Percentiles rank a stretch among this genome's conserved stretches.
phyloP scores from a whole-genome alignment of 495 filamentous ascomycete genomes.

The Aspergillus bertholletiae region DNA sequence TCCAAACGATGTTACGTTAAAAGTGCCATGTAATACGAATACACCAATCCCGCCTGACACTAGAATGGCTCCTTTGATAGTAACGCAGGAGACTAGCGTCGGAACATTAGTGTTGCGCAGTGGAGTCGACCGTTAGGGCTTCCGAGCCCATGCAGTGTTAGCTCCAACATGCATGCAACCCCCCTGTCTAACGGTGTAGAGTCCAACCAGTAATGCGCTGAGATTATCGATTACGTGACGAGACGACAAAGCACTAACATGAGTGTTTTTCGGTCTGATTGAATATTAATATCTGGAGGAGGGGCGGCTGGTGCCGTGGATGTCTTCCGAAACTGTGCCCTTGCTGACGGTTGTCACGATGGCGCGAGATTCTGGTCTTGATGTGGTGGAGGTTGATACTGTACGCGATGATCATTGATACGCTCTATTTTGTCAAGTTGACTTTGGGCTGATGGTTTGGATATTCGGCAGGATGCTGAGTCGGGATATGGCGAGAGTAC shows the following conservation, averaged over 20 bases:
- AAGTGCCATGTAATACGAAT: background rate
- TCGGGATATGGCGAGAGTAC: background rate
- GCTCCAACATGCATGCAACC: background rate
- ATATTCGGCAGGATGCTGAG: background rate
- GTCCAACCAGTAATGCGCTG: background rate
- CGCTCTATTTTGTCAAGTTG: no score
- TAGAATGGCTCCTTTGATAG: background rate
- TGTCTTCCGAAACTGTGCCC: background rate
- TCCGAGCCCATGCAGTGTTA: background rate
- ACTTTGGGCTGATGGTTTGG: no score
- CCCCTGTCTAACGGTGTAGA: no score
- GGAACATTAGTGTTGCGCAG: background rate
- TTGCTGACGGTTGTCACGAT: background rate
- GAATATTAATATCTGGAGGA: no score
- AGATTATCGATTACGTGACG: background rate
- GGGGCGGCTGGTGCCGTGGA: no score
- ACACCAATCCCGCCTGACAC: background rate
- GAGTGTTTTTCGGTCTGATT: no score
- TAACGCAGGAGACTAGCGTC: background rate
- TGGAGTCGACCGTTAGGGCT: background rate
- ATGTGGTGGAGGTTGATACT: background rate
- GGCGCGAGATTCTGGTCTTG: background rate
- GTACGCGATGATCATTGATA: background rate
- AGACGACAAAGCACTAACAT: background rate
- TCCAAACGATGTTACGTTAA: background rate